Evolutionary conservation across 2,329 filamentous ascomycete genomes (phyloP).

Genomic region (Magnaporthiopsis rhizophila): DNA sequence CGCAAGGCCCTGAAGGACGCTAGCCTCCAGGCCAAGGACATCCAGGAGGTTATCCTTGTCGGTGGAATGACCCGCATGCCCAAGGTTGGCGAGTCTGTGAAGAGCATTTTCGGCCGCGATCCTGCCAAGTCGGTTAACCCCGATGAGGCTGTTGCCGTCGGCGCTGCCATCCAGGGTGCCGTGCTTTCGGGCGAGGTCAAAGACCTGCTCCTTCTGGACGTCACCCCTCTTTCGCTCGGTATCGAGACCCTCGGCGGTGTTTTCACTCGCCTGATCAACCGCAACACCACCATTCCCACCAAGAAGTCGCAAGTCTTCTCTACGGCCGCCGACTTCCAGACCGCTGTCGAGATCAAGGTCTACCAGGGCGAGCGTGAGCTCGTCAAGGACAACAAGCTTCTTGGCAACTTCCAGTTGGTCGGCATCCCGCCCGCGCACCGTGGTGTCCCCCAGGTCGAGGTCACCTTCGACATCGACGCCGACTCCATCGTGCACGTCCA

Average conservation of each 20-base stretch:
- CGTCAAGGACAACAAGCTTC: slow-evolving; percentile 95
- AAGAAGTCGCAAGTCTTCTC: slow-evolving; percentile 99
- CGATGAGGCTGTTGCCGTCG: slow-evolving; percentile 95
- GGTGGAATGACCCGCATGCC: slow-evolving; percentile 99
- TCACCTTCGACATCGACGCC: slow-evolving; percentile 97
- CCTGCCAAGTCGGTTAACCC: slow-evolving; percentile 98
- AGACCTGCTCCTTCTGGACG: slow-evolving; percentile 89
- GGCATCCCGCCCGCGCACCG: slow-evolving; percentile 94
- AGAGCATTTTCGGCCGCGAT: slow-evolving; percentile 92
- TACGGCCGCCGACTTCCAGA: slow-evolving; percentile 96
- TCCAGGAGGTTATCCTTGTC: slow-evolving; percentile 95
- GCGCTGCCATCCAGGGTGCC: slow-evolving; percentile 94
- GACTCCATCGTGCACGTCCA: slow-evolving; percentile 97
- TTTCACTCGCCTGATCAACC: slow-evolving; percentile 96
- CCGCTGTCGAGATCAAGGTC: slow-evolving; percentile 98
- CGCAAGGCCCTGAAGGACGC: slow-evolving; percentile 97
- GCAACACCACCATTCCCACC: slow-evolving; percentile 97
- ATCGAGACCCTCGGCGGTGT: slow-evolving; percentile 98
- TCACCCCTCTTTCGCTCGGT: slow-evolving; percentile 92
- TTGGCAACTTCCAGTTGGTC: slow-evolving; percentile 98
- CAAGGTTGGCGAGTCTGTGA: slow-evolving; percentile 93
- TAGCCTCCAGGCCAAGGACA: slow-evolving; percentile 81
- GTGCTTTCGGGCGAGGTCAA: slow-evolving; percentile 95
- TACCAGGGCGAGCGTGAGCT: slow-evolving; percentile 99
- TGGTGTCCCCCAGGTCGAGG: slow-evolving; percentile 93